Percentiles rank a stretch among this genome's conserved stretches.
Evolutionary conservation across 305 asterid genomes (phyloP).

Genomic region (Fraxinus baroniana): DNA sequence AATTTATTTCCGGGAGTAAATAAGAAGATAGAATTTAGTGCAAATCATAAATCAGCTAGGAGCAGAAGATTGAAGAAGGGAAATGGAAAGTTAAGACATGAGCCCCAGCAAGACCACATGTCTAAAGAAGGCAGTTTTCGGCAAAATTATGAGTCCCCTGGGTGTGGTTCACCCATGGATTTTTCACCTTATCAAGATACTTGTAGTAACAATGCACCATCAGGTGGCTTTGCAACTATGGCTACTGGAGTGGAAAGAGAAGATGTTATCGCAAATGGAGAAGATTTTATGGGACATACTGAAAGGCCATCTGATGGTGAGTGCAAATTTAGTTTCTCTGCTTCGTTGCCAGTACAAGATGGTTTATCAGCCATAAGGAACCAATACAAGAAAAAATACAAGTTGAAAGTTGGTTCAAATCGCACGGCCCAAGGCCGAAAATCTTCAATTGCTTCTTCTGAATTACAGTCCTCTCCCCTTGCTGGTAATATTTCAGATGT

Average conservation of each 20-base stretch:
- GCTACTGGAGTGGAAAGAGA: constrained; percentile 34
- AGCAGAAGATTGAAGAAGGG: constrained; percentile 49
- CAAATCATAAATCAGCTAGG: constrained; percentile 38
- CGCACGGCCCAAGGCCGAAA: constrained; percentile 30
- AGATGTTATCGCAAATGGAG: constrained; percentile 26
- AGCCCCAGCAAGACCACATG: constrained; percentile 31
- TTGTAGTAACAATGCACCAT: constrained; percentile 31
- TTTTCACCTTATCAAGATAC: constrained; percentile 72
- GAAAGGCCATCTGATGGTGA: constrained; percentile 34
- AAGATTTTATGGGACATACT: constrained; percentile 24
- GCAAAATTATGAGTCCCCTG: constrained; percentile 48
- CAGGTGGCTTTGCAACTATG: constrained; percentile 20
- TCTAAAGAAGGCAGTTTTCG: constrained; percentile 34
- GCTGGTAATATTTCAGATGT: constrained; percentile 20
- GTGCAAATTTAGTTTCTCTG: constrained; percentile 32
- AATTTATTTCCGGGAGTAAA: constrained; percentile 32
- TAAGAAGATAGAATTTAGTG: constrained; percentile 34
- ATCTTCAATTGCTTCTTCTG: constrained; percentile 20
- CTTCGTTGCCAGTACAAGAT: constrained; percentile 46
- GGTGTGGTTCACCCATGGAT: constrained; percentile 84
- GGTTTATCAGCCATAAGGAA: constrained; percentile 60
- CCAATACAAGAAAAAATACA: constrained; percentile 78
- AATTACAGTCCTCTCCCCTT: constrained; percentile 22
- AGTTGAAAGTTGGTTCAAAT: constrained; percentile 53
- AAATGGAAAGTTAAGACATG: constrained; percentile 46